Percentiles rank a stretch among this genome's conserved stretches.
phyloP scores from a whole-genome alignment of 2,329 filamentous ascomycete species.

The Xylaria sp. region DNA sequence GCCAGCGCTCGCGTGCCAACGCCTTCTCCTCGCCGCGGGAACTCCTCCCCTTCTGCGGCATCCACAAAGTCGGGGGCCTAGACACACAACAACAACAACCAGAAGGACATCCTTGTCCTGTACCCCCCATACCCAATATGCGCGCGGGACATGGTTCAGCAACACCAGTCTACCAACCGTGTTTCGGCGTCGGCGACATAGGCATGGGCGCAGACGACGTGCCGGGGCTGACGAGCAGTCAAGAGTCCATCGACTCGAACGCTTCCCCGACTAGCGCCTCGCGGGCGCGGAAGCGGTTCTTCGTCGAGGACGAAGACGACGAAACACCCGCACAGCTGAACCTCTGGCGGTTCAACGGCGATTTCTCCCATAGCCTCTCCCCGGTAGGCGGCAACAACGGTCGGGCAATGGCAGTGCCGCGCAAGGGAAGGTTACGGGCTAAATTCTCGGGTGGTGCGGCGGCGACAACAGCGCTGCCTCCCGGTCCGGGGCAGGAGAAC shows the following conservation, averaged over 20 bases:
- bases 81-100: constrained; percentile 71
- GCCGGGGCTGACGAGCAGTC: constrained; percentile 65
- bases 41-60: constrained; percentile 82
- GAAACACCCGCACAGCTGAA: constrained; percentile 41
- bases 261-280: constrained; percentile 36
- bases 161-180: constrained; percentile 30
- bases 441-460: constrained; percentile 34
- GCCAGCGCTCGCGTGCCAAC: constrained; percentile 44
- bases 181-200: constrained; percentile 35
- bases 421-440: constrained; percentile 41
- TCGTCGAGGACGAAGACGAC: constrained; percentile 57
- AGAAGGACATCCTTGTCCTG: constrained; percentile 48
- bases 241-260: constrained; percentile 61
- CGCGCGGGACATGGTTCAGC: constrained; percentile 25
- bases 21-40: constrained; percentile 62
- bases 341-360: constrained; percentile 45
- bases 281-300: constrained; percentile 61
- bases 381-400: constrained; percentile 54
- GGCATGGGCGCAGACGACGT: constrained; percentile 48
- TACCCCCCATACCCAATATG: constrained; percentile 37
- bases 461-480: constrained; percentile 40
- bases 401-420: constrained; percentile 63
- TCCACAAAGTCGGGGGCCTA: constrained; percentile 79
- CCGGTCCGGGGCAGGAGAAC: constrained; percentile 60
- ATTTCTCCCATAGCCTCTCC: constrained; percentile 52